A percentile compares a stretch with the other conserved stretches of the same genome.
Evolutionary conservation across 345 rosid genomes (phyloP).

Genomic region (Microthlaspi erraticum): DNA sequence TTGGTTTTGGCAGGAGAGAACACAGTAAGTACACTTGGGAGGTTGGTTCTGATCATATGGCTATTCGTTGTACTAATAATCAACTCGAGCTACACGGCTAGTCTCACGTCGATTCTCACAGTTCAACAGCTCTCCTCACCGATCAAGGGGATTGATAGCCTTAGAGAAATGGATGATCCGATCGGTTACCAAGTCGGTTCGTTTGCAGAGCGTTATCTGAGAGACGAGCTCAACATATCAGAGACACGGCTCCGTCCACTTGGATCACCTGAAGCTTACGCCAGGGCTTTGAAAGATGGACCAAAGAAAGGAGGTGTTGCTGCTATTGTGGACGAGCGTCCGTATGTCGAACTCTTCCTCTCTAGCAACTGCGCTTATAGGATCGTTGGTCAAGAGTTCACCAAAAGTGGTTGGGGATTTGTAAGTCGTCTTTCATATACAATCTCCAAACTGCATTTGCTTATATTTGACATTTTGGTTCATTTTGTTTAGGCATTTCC

Average conservation of each 20-base stretch:
- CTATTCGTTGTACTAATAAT: constrained; percentile 88
- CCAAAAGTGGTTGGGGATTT: constrained; percentile 95
- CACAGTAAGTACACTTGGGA: constrained; percentile 83
- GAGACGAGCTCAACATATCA: constrained; percentile 72
- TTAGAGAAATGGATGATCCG: constrained; percentile 64
- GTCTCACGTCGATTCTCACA: constrained; percentile 90
- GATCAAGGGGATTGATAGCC: constrained; percentile 77
- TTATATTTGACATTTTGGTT: neutral
- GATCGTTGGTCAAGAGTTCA: constrained; percentile 80
- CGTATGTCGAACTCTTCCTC: constrained; percentile 79
- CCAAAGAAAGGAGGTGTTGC: constrained; percentile 88
- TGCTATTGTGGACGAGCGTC: constrained; percentile 86
- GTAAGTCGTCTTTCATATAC: constrained; percentile 59
- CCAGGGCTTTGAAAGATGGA: constrained; percentile 67
- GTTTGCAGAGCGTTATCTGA: constrained; percentile 77
- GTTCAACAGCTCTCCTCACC: constrained; percentile 89
- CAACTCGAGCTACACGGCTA: constrained; percentile 97
- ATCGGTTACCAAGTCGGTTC: constrained; percentile 92
- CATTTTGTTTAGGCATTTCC: constrained; percentile 96
- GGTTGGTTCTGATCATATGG: constrained; percentile 86
- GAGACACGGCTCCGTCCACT: constrained; percentile 74
- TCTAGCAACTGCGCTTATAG: constrained; percentile 75
- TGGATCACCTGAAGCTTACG: constrained; percentile 84
- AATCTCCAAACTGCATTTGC: neutral
- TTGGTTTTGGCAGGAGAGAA: constrained; percentile 73